Percentiles rank a stretch among this genome's conserved stretches.
Conservation (phyloP, 768 basidiomycete genomes). For the Suillus variegatus region DNA sequence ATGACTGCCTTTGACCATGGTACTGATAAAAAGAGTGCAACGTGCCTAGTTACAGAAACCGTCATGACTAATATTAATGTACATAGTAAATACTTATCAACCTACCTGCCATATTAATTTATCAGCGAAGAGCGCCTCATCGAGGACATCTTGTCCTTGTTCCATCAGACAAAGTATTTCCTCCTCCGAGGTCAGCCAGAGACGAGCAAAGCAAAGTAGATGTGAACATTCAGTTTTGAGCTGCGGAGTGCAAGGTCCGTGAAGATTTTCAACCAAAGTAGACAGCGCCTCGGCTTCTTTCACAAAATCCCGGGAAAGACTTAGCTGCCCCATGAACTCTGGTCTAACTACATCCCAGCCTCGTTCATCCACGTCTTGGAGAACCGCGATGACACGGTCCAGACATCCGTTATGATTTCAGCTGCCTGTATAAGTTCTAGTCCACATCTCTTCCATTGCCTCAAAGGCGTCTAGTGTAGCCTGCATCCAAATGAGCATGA, state of each 20-base stretch:
- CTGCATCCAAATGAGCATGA: neutral
- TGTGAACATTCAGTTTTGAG: neutral
- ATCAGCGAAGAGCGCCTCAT: neutral
- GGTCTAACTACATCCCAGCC: neutral
- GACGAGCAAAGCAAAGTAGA: neutral
- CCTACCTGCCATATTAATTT: constrained; percentile 2
- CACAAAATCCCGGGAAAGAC: neutral
- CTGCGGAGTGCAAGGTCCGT: neutral
- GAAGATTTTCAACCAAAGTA: neutral
- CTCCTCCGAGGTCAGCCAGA: neutral
- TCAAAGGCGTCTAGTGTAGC: constrained; percentile 1
- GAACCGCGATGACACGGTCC: neutral
- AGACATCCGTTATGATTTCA: neutral
- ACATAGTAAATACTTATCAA: neutral
- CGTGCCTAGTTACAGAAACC: too few relatives aligned
- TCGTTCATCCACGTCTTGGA: neutral
- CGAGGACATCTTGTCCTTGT: neutral
- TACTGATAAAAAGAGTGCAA: neutral
- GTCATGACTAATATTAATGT: neutral
- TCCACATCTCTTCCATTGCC: neutral
- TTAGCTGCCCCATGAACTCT: neutral
- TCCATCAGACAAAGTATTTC: neutral
- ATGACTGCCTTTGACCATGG: neutral
- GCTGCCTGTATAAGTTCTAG: neutral
- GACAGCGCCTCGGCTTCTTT: neutral